Percentiles rank a stretch among this genome's conserved stretches.
Conservation (phyloP, 352 stramenopile genomes). For the Blastocystis hominis region DNA sequence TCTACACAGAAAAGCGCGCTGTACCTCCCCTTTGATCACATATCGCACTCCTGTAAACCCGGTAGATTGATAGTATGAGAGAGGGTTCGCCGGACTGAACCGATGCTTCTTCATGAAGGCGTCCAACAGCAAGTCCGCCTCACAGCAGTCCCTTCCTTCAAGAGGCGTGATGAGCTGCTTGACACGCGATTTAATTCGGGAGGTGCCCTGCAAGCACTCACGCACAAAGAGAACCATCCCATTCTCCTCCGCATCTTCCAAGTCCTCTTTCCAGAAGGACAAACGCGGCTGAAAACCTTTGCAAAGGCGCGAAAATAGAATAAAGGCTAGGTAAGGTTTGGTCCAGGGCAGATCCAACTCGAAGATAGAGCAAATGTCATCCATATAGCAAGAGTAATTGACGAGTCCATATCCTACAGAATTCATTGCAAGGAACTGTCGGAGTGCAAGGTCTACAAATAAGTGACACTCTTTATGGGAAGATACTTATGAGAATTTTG, state of each 20-base stretch:
- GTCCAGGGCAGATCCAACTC: constrained; percentile 22
- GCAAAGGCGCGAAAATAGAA: not conserved
- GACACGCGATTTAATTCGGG: not conserved
- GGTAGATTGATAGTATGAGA: not conserved
- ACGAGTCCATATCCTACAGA: not conserved
- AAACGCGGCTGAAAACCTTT: constrained; percentile 15
- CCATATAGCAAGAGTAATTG: not conserved
- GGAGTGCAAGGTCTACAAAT: constrained; percentile 4
- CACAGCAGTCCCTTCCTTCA: not conserved
- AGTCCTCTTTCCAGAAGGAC: not conserved
- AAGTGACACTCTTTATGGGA: not conserved
- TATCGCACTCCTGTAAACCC: not conserved
- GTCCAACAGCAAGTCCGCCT: constrained; percentile 13
- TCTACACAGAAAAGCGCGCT: not conserved
- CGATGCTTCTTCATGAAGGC: not conserved
- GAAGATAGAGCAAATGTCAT: constrained; percentile 24
- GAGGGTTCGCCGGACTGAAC: not conserved
- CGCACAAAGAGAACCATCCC: not conserved
- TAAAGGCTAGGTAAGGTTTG: constrained; percentile 6
- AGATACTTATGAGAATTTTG: constrained; percentile 24
- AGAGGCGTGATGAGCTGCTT: not conserved
- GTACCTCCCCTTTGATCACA: not conserved
- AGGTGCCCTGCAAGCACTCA: not conserved
- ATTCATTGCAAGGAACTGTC: not conserved
- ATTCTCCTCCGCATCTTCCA: not conserved